Conservation (phyloP, 495 filamentous ascomycete species). For the Aspergillus steynii region DNA sequence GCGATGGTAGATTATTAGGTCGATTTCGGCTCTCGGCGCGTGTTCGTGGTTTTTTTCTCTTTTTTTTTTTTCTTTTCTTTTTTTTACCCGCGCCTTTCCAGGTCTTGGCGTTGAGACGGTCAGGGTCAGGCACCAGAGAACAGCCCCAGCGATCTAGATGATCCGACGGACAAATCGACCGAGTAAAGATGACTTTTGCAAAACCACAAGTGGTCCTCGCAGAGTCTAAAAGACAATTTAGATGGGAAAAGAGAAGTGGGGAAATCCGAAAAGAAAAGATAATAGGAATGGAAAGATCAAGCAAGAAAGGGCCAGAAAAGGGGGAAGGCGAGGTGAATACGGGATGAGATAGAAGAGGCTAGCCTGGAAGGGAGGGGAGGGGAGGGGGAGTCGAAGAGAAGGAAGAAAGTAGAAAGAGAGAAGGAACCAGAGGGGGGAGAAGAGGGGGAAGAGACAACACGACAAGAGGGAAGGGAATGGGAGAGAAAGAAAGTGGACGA, state of each 20-base stretch:
- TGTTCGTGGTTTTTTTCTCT: conserved; percentile 5
- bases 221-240: conserved; percentile 28
- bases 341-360: conserved; percentile 9
- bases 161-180: not conserved
- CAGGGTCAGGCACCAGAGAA: conserved; percentile 4
- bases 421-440: conserved; percentile 14
- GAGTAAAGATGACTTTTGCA: conserved; percentile 1
- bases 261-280: conserved; percentile 36
- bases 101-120: conserved; percentile 4
- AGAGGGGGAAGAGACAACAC: conserved; percentile 24
- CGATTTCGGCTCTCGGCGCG: conserved; percentile 13
- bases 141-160: not conserved
- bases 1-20: conserved; percentile 7
- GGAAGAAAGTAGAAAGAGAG: conserved; percentile 18
- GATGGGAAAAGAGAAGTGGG: conserved; percentile 29
- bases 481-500: conserved; percentile 28
- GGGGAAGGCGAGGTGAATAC: conserved; percentile 25
- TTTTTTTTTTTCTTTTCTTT: conserved; percentile 6
- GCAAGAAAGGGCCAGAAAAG: conserved; percentile 21
- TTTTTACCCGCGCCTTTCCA: conserved; percentile 5
- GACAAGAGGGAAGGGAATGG: conserved; percentile 13
- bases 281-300: conserved; percentile 17
- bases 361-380: conserved; percentile 5
- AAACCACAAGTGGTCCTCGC: conserved; percentile 15
- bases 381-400: conserved; percentile 26